Conservation (phyloP, 768 basidiomycete genomes). For the Phaffia australis region DNA sequence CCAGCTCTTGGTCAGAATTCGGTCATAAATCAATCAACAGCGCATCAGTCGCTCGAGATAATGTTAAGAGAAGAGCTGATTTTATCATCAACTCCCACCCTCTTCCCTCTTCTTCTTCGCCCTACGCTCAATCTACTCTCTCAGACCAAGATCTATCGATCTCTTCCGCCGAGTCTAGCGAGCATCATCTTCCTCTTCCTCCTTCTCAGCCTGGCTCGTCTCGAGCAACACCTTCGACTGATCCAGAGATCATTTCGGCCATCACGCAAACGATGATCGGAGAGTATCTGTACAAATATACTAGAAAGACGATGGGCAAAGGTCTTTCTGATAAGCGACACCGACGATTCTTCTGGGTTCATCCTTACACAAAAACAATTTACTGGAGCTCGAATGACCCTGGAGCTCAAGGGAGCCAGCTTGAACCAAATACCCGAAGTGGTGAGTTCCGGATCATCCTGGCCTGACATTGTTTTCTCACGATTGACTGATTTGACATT, state of each 20-base stretch:
- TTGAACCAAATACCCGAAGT: slow-evolving; percentile 87
- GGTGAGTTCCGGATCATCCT: slow-evolving; percentile 50
- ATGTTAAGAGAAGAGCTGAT: slow-evolving; percentile 22
- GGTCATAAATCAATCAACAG: neutral
- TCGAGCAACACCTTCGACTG: slow-evolving; percentile 50
- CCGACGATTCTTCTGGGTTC: slow-evolving; percentile 98
- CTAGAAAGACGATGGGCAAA: slow-evolving; percentile 74
- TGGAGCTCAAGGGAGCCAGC: slow-evolving; percentile 63
- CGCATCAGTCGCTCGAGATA: slow-evolving; percentile 19
- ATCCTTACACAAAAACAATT: slow-evolving; percentile 93
- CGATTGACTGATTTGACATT: slow-evolving; percentile 3
- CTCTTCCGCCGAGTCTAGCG: slow-evolving; percentile 29
- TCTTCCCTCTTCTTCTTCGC: slow-evolving; percentile 5
- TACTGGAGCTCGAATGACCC: slow-evolving; percentile 97
- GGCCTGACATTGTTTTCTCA: slow-evolving; percentile 10
- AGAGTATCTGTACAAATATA: slow-evolving; percentile 97
- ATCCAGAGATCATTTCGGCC: slow-evolving; percentile 82
- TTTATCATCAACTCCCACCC: slow-evolving; percentile 20
- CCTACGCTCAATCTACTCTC: neutral
- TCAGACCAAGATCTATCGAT: slow-evolving; percentile 14
- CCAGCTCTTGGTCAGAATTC: slow-evolving; percentile 11
- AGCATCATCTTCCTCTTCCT: slow-evolving; percentile 16
- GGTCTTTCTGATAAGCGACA: slow-evolving; percentile 83
- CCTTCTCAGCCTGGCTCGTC: slow-evolving; percentile 5
- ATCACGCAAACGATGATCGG: slow-evolving; percentile 99